phyloP scores from a whole-genome alignment of 2,329 filamentous ascomycete species.

The Fusarium sp. region DNA sequence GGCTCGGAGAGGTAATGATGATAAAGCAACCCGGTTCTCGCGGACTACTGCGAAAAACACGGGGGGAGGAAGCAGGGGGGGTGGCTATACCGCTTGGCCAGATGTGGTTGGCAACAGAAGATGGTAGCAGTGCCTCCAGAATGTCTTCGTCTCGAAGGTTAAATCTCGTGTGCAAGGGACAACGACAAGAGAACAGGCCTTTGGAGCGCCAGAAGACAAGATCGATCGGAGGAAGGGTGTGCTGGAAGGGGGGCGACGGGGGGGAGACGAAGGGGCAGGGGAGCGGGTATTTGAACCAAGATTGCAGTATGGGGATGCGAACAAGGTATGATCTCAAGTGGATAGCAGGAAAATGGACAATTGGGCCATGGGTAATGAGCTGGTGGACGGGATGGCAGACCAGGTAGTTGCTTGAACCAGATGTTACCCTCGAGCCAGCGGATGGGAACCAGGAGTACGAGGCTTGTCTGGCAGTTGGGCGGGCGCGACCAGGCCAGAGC shows the following conservation, averaged over 20 bases:
- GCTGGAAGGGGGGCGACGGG: too few relatives aligned
- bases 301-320: slow-evolving; percentile 50
- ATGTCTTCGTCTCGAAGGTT: too few relatives aligned
- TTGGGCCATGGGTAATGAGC: slow-evolving; percentile 49
- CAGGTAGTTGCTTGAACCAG: slow-evolving; percentile 39
- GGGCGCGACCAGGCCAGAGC: slow-evolving; percentile 37
- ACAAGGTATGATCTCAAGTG: slow-evolving; percentile 54
- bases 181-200: too few relatives aligned
- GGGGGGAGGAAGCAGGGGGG: slow-evolving; percentile 44
- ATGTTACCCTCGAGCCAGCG: slow-evolving; percentile 40
- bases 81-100: slow-evolving; percentile 51
- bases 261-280: slow-evolving; percentile 50
- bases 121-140: slow-evolving; percentile 22
- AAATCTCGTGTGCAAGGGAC: too few relatives aligned
- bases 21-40: slow-evolving; percentile 55
- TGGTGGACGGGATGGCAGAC: slow-evolving; percentile 50
- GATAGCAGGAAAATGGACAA: slow-evolving; percentile 47
- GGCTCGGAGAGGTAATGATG: slow-evolving; percentile 59
- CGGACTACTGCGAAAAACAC: slow-evolving; percentile 48
- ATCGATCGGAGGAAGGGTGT: too few relatives aligned
- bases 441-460: slow-evolving; percentile 43
- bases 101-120: slow-evolving; percentile 36
- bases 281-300: slow-evolving; percentile 54
- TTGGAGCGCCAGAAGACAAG: too few relatives aligned
- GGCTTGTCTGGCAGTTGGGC: slow-evolving; percentile 47